Conservation (phyloP, 1,284 basidiomycete species). For the Amylostereum areolatum region DNA sequence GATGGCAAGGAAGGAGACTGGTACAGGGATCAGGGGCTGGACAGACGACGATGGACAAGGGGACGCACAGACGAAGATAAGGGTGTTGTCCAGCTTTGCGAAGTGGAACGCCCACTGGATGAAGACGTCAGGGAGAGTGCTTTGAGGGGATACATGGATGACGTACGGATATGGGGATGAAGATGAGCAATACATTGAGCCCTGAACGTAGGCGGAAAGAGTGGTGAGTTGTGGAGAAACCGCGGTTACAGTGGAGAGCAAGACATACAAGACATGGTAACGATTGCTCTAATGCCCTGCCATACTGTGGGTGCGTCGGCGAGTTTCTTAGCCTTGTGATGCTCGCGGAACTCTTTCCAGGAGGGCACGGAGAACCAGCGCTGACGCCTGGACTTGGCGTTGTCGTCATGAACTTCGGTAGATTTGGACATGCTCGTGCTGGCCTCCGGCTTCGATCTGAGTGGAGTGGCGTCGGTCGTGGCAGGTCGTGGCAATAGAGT, state of each 20-base stretch:
- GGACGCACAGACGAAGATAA: constrained; percentile 70
- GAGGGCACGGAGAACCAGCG: constrained; percentile 6
- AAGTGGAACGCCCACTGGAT: constrained; percentile 71
- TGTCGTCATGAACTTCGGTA: too few relatives aligned
- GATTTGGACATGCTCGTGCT: too few relatives aligned
- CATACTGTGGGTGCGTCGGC: constrained; percentile 35
- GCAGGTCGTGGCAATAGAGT: too few relatives aligned
- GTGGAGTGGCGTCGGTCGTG: too few relatives aligned
- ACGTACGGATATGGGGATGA: constrained; percentile 65
- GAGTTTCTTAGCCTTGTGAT: constrained; percentile 20
- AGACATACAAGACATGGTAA: constrained; percentile 46
- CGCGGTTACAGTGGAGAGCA: too few relatives aligned
- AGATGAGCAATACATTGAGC: constrained; percentile 60
- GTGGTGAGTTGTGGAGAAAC: too few relatives aligned
- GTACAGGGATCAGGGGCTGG: background rate
- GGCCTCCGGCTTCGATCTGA: too few relatives aligned
- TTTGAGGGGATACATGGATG: too few relatives aligned
- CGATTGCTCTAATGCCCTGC: constrained; percentile 41
- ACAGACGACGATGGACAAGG: constrained; percentile 1
- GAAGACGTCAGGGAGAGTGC: background rate
- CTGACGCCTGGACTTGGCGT: too few relatives aligned
- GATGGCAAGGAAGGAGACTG: constrained; percentile 69
- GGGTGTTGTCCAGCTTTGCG: constrained; percentile 42
- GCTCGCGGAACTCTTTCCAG: background rate
- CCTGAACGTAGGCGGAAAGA: constrained; percentile 29